Base-by-base conservation (phyloP, 2,329 filamentous ascomycete species). In the Calycina herbarum region DNA sequence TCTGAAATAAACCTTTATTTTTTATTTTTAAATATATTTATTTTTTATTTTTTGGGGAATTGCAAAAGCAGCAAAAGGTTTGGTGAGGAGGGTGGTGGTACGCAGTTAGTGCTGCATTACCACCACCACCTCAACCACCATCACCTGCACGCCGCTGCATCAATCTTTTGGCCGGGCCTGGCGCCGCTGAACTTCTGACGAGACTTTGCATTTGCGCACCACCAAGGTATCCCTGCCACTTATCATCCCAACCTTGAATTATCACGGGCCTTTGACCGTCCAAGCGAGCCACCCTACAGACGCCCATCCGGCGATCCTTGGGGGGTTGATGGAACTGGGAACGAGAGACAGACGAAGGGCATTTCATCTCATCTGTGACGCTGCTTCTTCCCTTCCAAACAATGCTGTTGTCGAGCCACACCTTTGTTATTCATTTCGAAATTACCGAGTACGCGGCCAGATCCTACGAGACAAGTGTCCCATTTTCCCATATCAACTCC, bases 251-350 rank as follows among this genome's bases (percentile, higher is more conserved):
- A 71, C 70, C 72, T 67, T 70, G 71, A 63, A 65, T 69, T 71
- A 73, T 66, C 71, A 74, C 72, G 72, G 73, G 68, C 72, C 72
- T 72, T 66, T 64, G 63, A 67, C 68, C 66, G 65, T 70, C 67
- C 63, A 73, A 73, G 72, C 73, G 70, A 74, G 69, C 63, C 64
- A 67, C 67, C 66, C 65, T 68, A 70, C 67, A 71, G 68, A 71
- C 70, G 69, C 68, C 66, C 68, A 72, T 66, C 59, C 67, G 72
- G 64, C 69, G 73, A 74, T 74, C 71, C 65, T 64, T 72, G 66
- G 63, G 66, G 27, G 67, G 64, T 56, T 54, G 57, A 61, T 68
- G 59, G 20, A 54, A 51, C 45, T 20, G 45, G 45, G 45, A 51
- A 24, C 24, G 20, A 54, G 48, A 54, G 48, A 54, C 24, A 24